These are phyloP conservation scores for Clathrus columnatus DNA, from an alignment of 768 basidiomycete species.

Conservation along the genomic window DNA sequence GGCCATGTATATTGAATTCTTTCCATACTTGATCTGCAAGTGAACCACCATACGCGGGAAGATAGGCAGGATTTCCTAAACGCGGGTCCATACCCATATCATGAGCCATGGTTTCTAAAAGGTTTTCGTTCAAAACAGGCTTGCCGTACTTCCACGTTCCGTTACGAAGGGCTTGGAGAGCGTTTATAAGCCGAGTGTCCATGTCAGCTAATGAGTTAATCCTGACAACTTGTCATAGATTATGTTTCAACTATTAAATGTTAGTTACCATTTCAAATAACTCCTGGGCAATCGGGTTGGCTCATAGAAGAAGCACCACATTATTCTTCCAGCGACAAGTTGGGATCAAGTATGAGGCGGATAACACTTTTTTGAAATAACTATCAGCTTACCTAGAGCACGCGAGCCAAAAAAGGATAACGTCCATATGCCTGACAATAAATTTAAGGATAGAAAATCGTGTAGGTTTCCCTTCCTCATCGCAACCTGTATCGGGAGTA, in stretches of 20 bases:
- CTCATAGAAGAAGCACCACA: conserved; percentile 85
- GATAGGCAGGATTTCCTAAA: conserved; percentile 52
- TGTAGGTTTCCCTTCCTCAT: conserved; percentile 24
- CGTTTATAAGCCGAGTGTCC: conserved; percentile 47
- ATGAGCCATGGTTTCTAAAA: conserved; percentile 38
- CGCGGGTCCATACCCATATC: conserved; percentile 49
- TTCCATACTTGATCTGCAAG: conserved; percentile 48
- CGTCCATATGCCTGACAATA: conserved; percentile 45
- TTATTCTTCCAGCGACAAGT: conserved; percentile 52
- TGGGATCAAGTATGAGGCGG: too few relatives aligned
- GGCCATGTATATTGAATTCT: conserved; percentile 40
- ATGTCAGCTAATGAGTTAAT: conserved; percentile 62
- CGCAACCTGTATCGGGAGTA: conserved; percentile 16
- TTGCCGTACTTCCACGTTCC: conserved; percentile 53
- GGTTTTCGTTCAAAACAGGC: conserved; percentile 30
- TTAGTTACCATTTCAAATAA: conserved; percentile 52
- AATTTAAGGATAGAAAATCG: conserved; percentile 24
- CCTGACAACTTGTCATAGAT: conserved; percentile 26
- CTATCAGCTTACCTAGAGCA: conserved; percentile 54
- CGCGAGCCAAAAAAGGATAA: conserved; percentile 66
- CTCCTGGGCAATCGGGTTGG: conserved; percentile 43
- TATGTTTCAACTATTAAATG: background rate
- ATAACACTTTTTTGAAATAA: too few relatives aligned
- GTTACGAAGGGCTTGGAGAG: conserved; percentile 44
- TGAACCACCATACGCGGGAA: conserved; percentile 58